Percentiles rank a stretch among this genome's conserved stretches.
Evolutionary conservation across 805 yeast species (phyloP).

Genomic region (Cyberlindnera mrakii): DNA sequence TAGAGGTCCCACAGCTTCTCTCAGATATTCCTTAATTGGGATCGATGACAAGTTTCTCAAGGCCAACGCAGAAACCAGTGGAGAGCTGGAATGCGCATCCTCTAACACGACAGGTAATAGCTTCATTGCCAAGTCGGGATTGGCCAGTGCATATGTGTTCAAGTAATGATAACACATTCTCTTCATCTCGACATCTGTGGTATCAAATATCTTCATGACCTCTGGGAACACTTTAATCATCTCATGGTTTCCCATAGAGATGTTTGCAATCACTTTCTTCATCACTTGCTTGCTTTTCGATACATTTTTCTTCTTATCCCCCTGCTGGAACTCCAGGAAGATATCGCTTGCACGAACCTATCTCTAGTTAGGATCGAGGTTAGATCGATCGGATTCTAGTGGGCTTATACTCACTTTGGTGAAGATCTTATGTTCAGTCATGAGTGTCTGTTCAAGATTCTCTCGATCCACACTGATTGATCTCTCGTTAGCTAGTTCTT

Average conservation of each 20-base stretch:
- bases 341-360: conserved; percentile 27
- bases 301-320: conserved; percentile 32
- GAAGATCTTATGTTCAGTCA: conserved; percentile 21
- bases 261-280: conserved; percentile 74
- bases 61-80: conserved; percentile 52
- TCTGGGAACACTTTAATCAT: conserved; percentile 64
- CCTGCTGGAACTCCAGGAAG: conserved; percentile 25
- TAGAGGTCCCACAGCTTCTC: conserved; percentile 37
- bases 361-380: neutral
- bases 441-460: neutral
- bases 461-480: neutral
- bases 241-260: conserved; percentile 78
- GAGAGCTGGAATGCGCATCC: conserved; percentile 45
- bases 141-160: conserved; percentile 50
- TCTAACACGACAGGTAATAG: conserved; percentile 49
- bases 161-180: conserved; percentile 67
- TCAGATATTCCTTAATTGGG: conserved; percentile 44
- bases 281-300: conserved; percentile 43
- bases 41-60: conserved; percentile 59
- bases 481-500: too few relatives aligned
- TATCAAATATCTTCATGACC: conserved; percentile 44
- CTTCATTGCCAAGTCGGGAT: conserved; percentile 48
- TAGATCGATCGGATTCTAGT: too few relatives aligned
- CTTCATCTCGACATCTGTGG: conserved; percentile 62
- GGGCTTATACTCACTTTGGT: conserved; percentile 15